Evolutionary conservation across 345 rosid species (phyloP).

Genomic region (Dipteronia sinensis): DNA sequence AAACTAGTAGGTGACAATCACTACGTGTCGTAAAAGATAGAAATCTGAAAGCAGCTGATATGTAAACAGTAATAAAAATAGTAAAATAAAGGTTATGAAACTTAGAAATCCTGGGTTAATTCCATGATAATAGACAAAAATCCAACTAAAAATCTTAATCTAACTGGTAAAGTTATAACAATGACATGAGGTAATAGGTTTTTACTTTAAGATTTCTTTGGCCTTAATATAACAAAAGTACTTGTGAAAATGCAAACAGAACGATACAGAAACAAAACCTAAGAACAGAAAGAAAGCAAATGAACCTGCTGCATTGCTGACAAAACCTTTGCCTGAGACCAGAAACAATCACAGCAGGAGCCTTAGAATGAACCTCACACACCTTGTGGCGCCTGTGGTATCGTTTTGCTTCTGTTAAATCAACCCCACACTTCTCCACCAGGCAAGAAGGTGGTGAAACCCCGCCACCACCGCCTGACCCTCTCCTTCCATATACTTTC

Average conservation of each 20-base stretch:
- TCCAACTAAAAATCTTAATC: not conserved
- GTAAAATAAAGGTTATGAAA: not conserved
- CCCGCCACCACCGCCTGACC: constrained; percentile 32
- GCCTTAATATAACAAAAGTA: not conserved
- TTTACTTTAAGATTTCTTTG: not conserved
- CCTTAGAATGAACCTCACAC: constrained; percentile 84
- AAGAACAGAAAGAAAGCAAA: not conserved
- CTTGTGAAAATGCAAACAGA: not conserved
- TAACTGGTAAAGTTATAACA: not conserved
- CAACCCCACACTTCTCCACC: constrained; percentile 69
- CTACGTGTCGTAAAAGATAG: not conserved
- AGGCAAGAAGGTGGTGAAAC: constrained; percentile 55
- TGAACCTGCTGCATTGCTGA: constrained; percentile 96
- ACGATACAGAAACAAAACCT: not conserved
- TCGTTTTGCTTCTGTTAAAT: constrained; percentile 64
- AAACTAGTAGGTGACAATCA: not conserved
- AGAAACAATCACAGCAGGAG: constrained; percentile 53
- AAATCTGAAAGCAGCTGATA: not conserved
- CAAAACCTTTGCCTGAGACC: constrained; percentile 79
- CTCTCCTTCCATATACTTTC: constrained; percentile 38
- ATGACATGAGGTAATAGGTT: not conserved
- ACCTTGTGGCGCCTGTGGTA: constrained; percentile 88
- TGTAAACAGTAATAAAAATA: no score
- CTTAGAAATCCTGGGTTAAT: not conserved
- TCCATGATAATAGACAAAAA: not conserved